These are phyloP conservation scores for Ascochyta koolunga DNA, from an alignment of 2,329 filamentous ascomycete species.

Conservation along the genomic window DNA sequence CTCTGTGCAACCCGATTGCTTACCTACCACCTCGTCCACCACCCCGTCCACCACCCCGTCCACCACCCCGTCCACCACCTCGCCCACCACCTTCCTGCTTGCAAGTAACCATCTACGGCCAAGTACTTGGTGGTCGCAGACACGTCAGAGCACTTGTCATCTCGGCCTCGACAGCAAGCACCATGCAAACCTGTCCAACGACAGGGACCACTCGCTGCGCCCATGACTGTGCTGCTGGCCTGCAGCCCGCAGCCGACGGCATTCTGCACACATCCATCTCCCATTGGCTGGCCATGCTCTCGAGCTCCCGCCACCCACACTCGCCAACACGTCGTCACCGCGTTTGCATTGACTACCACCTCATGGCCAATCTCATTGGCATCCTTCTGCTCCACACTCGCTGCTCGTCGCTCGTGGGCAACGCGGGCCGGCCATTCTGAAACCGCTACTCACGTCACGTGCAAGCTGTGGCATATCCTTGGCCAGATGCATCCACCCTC, in stretches of 20 bases:
- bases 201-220: constrained; percentile 9
- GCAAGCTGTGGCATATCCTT: constrained; percentile 1
- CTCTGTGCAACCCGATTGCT: constrained; percentile 7
- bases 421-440: constrained; percentile 7
- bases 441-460: constrained; percentile 9
- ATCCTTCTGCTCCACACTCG: constrained; percentile 8
- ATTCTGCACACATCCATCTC: too few relatives aligned
- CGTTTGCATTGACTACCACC: constrained; percentile 3
- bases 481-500: too few relatives aligned
- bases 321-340: constrained; percentile 1
- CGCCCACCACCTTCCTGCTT: constrained; percentile 1
- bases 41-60: background rate
- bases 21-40: constrained; percentile 3
- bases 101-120: background rate
- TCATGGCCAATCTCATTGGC: constrained; percentile 4
- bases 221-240: constrained; percentile 3
- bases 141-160: background rate
- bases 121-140: background rate
- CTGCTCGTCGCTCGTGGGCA: constrained; percentile 2
- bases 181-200: constrained; percentile 18
- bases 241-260: too few relatives aligned
- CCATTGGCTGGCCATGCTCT: background rate
- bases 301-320: background rate
- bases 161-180: background rate
- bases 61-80: background rate